Evolutionary conservation across 1,139 yeast species (phyloP), one percentile per base, ranked within the genome.

Genomic region (Taphrina communis): DNA sequence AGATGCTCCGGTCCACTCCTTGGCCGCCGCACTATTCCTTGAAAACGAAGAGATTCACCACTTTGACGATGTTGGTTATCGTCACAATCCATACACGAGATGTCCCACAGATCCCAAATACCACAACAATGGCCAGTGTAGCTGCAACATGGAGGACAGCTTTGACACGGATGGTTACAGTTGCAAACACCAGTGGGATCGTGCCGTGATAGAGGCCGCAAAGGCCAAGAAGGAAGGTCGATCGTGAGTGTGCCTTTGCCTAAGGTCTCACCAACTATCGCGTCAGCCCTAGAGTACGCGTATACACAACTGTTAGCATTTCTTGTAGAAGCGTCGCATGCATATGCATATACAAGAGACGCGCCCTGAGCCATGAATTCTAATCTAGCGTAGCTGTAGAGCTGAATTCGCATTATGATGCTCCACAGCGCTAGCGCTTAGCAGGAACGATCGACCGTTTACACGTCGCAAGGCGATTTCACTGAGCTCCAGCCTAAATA

Each of bases 1-100:
- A 71, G 97, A 90, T 79, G 96, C 96, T 12, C 96, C 97, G 50
- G 88, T 90, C 51, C 97, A 90, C 77, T 88, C 96, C 14, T 86
- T 90, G 75, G 96, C 94, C 14, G 96, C 89, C n/a, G 82, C 93
- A 2, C 80, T 90, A 71, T 87, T 90, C 78, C 79, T 89, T 76
- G 85, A 87, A 71, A 84, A 84, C 77, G 85, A 84, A 48, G 84
- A 86, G 76, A 78, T 89, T 69, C 94, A 91, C 77, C 88, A 87
- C 82, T 88, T 90, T 77, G 90, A 88, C 70, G 95, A 91, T 75
- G 83, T 90, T 71, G 96, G 97, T 71, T 89, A 90, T 79, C 56
- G 77, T 62, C 98, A 94, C 79, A 81, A 84, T 1, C 99, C 99
- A 0, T 91, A 89, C 77, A 80, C 82, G 74, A 84, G 96, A 35